phyloP scores from a whole-genome alignment of 2,329 filamentous ascomycete genomes.

The Apiospora phragmitis region DNA sequence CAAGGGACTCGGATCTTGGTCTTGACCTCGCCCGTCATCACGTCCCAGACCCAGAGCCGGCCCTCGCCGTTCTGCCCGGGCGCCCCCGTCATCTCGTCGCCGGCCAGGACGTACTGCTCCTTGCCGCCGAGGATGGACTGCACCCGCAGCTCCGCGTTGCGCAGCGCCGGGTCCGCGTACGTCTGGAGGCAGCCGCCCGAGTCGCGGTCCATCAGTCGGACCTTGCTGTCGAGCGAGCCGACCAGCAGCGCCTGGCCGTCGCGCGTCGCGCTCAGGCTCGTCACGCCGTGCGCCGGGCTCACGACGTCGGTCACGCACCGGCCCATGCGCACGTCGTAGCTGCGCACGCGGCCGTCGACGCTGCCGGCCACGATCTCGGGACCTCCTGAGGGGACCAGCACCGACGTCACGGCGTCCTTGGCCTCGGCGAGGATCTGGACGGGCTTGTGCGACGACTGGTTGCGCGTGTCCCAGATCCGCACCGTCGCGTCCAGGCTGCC shows the following conservation, averaged over 20 bases:
- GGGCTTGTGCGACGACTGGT: conserved; percentile 51
- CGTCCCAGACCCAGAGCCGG: conserved; percentile 78
- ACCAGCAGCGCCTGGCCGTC: conserved; percentile 77
- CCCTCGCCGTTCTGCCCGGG: conserved; percentile 49
- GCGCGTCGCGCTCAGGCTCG: conserved; percentile 68
- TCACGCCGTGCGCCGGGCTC: conserved; percentile 60
- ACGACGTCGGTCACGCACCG: conserved; percentile 70
- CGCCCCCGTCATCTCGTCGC: conserved; percentile 64
- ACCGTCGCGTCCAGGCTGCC: conserved; percentile 76
- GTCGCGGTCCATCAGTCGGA: conserved; percentile 79
- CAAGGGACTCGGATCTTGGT: conserved; percentile 62
- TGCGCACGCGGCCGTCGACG: conserved; percentile 79
- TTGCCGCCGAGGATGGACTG: conserved; percentile 73
- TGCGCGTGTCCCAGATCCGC: conserved; percentile 71
- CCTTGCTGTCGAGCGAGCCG: conserved; percentile 71
- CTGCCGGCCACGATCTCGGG: conserved; percentile 70
- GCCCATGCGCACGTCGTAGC: conserved; percentile 82
- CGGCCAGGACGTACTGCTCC: conserved; percentile 77
- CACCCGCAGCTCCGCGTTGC: conserved; percentile 72
- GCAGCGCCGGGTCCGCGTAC: conserved; percentile 59
- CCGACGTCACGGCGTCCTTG: conserved; percentile 62
- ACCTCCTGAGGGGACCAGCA: conserved; percentile 49
- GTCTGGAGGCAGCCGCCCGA: conserved; percentile 72
- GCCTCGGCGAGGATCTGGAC: conserved; percentile 75
- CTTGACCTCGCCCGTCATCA: conserved; percentile 69